Evolutionary conservation across 2,329 filamentous ascomycete species (phyloP), one percentile per base, ranked within the genome.

Genomic region (Ophiostoma tasmaniense): DNA sequence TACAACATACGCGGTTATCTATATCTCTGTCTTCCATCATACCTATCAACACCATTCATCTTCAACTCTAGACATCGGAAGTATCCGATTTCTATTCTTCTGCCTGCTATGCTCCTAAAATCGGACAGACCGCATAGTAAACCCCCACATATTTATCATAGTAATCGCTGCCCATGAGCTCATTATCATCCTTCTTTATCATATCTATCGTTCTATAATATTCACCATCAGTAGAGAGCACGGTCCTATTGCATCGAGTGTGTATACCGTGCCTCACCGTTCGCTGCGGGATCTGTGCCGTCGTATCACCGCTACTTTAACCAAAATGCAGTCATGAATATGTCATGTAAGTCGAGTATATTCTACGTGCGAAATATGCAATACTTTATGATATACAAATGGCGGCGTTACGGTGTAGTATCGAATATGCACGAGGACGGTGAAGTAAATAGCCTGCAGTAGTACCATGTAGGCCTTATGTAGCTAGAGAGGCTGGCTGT

Each of bases 251-350:
- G 50, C n/a, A 11, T 25, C 8, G 50, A 55, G n/a, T 25, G n/a
- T 25, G 3, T 55, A 55, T 28, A 14, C 22, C n/a, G 17, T 28
- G 50, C 50, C 25, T 61, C 55, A 33, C 55, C 55, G 55, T 61
- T 25, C 55, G 20, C 55, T 30, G 14, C 11, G 25, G 11, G 55
- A 28, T 30, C 55, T 25, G 55, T 61, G 55, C 55, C 30, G 22
- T 61, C 52, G 55, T 25, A 61, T 61, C 55, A 61, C 55, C 55
- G 55, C 55, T 33, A 61, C 55, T 61, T 61, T 61, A 59, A 17
- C 17, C 50, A 13, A 13, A 30, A 61, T 30, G 55, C 25, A 30
- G 55, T 61, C 25, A 61, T 61, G 55, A 17, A 30, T 61, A 61
- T 61, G 25, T 61, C 55, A 61, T 61, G 52, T 59, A 17, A 7